Evolutionary conservation across 2,329 filamentous ascomycete species (phyloP), one percentile per base, ranked within the genome.

Genomic region (Dactylonectria macrodidyma): DNA sequence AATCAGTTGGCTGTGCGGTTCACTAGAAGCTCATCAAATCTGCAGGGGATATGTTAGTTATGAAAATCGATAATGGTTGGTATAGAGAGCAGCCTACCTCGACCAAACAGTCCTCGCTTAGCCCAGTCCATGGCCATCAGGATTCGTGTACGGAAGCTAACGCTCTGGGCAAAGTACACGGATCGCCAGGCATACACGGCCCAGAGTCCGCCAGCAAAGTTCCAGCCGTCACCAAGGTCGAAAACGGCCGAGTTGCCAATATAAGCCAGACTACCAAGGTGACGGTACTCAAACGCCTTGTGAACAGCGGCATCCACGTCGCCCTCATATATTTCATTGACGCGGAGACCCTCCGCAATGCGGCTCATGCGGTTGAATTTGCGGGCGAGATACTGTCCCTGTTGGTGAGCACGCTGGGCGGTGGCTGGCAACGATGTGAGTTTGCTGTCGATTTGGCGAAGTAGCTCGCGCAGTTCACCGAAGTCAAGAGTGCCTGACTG

Each of bases 41-140:
- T 87, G 63, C 30, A 9, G 3, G 2, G 33, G 46, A 44, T 14
- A 36, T 5, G 68, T 76, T 51, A 73, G 68, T 19, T 10, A 50
- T 14, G 36, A 22, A 48, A 61, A 12, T 60, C 22, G 26, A 22
- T 24, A 26, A 30, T 62, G 26, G 19, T 54, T 7, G 5, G 50
- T 14, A 1, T 48, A 26, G 44, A 48, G 12, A 60, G 52, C 65
- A 38, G 85, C 91, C 85, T 83, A 98, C 95, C 96, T 91, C 96
- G 89, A 73, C 96, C 96, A 84, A 99, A 99, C 24, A 99, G 82
- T 12, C 94, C 93, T 79, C 97, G 88, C 89, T 98, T 99, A n/a
- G 90, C 91, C 96, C 96, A 99, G 81, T 99, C 96, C 96, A 99
- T 98, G 19, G 95, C 95, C 81, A 99, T 86, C 77, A 99, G 82